Evolutionary conservation across 1,139 yeast genomes (phyloP), one percentile per base, ranked within the genome.

Genomic region (Blastobotrys persicus): DNA sequence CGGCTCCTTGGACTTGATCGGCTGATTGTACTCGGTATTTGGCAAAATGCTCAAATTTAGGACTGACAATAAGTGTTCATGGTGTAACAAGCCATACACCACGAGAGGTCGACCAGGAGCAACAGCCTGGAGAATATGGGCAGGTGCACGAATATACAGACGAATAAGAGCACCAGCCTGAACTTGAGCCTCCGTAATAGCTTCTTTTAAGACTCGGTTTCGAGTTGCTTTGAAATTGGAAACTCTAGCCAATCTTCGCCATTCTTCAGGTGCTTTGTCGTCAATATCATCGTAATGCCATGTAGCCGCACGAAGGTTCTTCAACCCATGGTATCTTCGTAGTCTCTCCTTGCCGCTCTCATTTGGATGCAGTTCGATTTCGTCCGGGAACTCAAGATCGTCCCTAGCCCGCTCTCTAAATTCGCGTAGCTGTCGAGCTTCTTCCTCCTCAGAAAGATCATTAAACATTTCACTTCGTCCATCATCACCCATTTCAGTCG

Each of bases 321-420:
- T 88, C 55, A 91, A 78, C 51, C 98, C 98, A 66, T 98, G 78
- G 68, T 88, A 92, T 52, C 88, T 78, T 32, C 75, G 69, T 52
- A 92, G 74, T 54, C 88, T 78, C 56, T 88, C 89, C 59, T 78
- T 79, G 12, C 88, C 98, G 9, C 85, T 77, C 58, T 79, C 89
- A 3, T 70, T 64, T 28, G 98, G 97, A 48, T 77, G 79, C 44
- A 92, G 71, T 66, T 94, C 98, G 49, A 91, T 71, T 69, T 94
- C 98, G 69, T 94, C 99, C 0, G 98, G 98, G 73, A 89, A 92
- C 60, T 92, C 96, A 41, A 82, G 76, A 64, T 92, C 97, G 46
- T 89, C 97, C 54, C 78, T 78, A 55, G 84, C 96, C 51, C 80
- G 69, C 40, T 76, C 75, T 62, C 95, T 80, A 69, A 75, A 88